These are phyloP conservation scores for Solanum pinnatisectum DNA, from an alignment of 257 asterid species.

Conservation along the genomic window DNA sequence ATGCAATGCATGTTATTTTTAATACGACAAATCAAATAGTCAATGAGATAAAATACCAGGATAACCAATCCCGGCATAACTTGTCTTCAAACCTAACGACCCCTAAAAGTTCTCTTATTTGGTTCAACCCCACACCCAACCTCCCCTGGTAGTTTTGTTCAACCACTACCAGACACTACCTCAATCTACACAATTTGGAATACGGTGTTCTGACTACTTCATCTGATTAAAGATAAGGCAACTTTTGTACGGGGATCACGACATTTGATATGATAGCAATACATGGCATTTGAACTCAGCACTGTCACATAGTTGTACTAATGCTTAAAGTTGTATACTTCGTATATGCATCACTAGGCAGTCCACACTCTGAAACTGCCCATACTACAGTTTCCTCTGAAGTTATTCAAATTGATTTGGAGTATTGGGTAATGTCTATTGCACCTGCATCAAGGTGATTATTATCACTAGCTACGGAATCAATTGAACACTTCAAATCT, in stretches of 20 bases:
- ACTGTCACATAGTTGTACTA: not conserved
- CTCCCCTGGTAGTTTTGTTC: not conserved
- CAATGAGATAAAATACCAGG: not conserved
- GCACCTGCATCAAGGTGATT: not conserved
- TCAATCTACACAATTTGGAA: not conserved
- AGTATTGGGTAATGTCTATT: not conserved
- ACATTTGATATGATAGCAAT: not conserved
- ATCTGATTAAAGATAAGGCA: not conserved
- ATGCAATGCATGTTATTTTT: not conserved
- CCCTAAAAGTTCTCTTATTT: not conserved
- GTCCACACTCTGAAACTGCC: not conserved
- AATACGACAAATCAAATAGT: not conserved
- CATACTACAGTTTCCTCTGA: not conserved
- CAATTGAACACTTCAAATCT: not conserved
- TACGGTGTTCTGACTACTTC: not conserved
- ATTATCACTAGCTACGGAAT: not conserved
- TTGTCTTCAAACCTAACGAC: not conserved
- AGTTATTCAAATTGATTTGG: not conserved
- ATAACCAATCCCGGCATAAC: not conserved
- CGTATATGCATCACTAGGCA: not conserved
- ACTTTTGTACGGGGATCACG: not conserved
- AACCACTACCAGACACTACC: not conserved
- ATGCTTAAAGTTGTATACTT: not conserved
- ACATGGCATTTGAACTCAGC: not conserved
- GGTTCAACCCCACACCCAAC: not conserved